Conservation (phyloP, 2,329 filamentous ascomycete species). For the Aplosporella prunicola region DNA sequence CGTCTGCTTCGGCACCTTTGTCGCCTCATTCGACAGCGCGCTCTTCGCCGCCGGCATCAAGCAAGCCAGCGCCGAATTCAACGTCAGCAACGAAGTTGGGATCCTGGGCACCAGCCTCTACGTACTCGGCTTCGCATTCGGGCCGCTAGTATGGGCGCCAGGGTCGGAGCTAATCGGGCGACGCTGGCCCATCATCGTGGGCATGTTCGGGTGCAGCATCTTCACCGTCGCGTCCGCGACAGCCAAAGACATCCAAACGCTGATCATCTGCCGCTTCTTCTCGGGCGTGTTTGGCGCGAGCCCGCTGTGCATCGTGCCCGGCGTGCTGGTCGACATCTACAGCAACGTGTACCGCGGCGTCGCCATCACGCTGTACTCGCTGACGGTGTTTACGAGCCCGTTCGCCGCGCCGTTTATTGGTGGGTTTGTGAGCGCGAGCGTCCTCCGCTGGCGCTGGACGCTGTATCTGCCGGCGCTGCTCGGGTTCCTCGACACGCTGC, state of each 20-base stretch:
- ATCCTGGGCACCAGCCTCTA: slow-evolving; percentile 43
- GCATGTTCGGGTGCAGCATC: slow-evolving; percentile 35
- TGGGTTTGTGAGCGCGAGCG: too few species aligned
- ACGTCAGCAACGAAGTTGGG: slow-evolving; percentile 36
- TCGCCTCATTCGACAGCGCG: slow-evolving; percentile 41
- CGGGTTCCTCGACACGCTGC: too few species aligned
- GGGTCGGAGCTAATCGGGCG: slow-evolving; percentile 40
- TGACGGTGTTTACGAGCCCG: slow-evolving; percentile 38
- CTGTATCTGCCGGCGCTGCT: too few species aligned
- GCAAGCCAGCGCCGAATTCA: slow-evolving; percentile 43
- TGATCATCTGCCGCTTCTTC: slow-evolving; percentile 44
- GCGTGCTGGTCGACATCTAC: slow-evolving; percentile 43
- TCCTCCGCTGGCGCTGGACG: too few species aligned
- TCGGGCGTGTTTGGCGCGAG: slow-evolving; percentile 43
- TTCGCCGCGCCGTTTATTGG: slow-evolving; percentile 38
- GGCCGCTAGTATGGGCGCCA: slow-evolving; percentile 34
- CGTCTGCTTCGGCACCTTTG: slow-evolving; percentile 58
- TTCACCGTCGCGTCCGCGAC: slow-evolving; percentile 41
- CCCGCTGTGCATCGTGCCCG: slow-evolving; percentile 34
- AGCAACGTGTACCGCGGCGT: slow-evolving; percentile 27
- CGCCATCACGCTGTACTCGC: slow-evolving; percentile 34
- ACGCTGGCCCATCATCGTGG: slow-evolving; percentile 32
- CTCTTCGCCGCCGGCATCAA: slow-evolving; percentile 50
- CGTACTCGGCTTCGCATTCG: slow-evolving; percentile 44
- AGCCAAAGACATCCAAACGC: slow-evolving; percentile 40